Conservation (phyloP, 495 filamentous ascomycete genomes). For the Podospora pseudocomata region DNA sequence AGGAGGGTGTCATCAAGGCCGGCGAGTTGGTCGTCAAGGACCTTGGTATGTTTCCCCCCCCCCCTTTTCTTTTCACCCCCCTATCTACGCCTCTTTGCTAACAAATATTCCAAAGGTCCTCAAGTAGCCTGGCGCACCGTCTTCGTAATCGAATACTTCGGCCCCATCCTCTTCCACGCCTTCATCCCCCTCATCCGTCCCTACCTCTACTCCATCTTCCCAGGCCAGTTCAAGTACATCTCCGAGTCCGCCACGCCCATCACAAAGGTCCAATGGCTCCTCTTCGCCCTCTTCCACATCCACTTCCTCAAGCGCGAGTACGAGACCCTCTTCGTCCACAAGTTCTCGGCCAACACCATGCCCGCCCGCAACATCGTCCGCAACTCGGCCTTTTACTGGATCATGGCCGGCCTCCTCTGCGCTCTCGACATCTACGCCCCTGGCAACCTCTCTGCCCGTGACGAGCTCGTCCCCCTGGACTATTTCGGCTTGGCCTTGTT, state of each 20-base stretch:
- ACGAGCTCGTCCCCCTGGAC: conserved; percentile 43
- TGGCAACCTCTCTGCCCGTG: conserved; percentile 52
- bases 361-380: conserved; percentile 83
- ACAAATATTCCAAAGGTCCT: conserved; percentile 54
- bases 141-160: conserved; percentile 91
- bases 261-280: conserved; percentile 64
- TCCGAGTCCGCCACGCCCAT: conserved; percentile 40
- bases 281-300: conserved; percentile 63
- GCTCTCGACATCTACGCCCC: conserved; percentile 83
- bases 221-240: conserved; percentile 40
- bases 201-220: conserved; percentile 63
- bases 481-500: conserved; percentile 67
- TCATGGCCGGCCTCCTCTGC: conserved; percentile 74
- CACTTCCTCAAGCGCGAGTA: conserved; percentile 96
- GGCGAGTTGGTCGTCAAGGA: conserved; percentile 87
- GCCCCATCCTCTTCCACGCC: conserved; percentile 83
- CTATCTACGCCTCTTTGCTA: conserved; percentile 5
- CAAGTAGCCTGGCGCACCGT: conserved; percentile 94
- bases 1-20: conserved; percentile 61
- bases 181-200: conserved; percentile 66
- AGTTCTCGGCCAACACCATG: conserved; percentile 93
- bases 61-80: not conserved
- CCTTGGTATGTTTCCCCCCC: conserved; percentile 59
- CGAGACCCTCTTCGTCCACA: conserved; percentile 91
- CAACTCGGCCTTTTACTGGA: conserved; percentile 89